Percentiles rank a stretch among this genome's conserved stretches.
These are phyloP conservation scores for Aspergillus indologenus DNA, from an alignment of 495 filamentous ascomycete genomes.

Conservation along the genomic window DNA sequence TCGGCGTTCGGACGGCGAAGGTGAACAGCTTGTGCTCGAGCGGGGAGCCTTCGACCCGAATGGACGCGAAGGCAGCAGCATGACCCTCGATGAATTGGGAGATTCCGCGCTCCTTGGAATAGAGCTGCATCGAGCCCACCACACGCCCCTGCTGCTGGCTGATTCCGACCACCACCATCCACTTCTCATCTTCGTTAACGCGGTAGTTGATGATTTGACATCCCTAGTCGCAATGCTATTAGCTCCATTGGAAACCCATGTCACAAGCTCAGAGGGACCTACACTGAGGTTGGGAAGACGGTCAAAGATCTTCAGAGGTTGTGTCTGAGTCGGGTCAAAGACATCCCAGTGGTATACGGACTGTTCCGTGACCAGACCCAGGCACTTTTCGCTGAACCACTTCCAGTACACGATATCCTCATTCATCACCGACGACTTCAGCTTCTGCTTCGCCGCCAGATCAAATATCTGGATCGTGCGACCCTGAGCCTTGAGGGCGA, in stretches of 20 bases:
- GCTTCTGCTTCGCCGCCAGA: constrained; percentile 80
- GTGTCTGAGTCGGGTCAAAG: constrained; percentile 69
- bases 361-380: constrained; percentile 87
- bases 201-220: constrained; percentile 99
- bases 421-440: constrained; percentile 91
- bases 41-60: constrained; percentile 82
- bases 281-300: constrained; percentile 84
- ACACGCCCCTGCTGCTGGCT: constrained; percentile 89
- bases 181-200: constrained; percentile 90
- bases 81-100: constrained; percentile 98
- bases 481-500: constrained; percentile 88
- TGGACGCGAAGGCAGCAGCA: constrained; percentile 88
- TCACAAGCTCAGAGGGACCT: constrained; percentile 32
- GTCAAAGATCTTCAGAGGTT: constrained; percentile 88
- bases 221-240: constrained; percentile 48
- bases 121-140: constrained; percentile 93
- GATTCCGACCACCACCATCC: constrained; percentile 97
- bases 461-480: constrained; percentile 98
- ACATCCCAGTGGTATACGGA: constrained; percentile 98
- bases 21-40: constrained; percentile 93
- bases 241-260: constrained; percentile 9
- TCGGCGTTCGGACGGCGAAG: constrained; percentile 84
- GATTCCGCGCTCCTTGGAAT: constrained; percentile 91
- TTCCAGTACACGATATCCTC: constrained; percentile 99
- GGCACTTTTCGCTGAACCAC: constrained; percentile 84